Base-by-base conservation (phyloP, 345 rosid genomes). In the Salix koriyanagi region DNA sequence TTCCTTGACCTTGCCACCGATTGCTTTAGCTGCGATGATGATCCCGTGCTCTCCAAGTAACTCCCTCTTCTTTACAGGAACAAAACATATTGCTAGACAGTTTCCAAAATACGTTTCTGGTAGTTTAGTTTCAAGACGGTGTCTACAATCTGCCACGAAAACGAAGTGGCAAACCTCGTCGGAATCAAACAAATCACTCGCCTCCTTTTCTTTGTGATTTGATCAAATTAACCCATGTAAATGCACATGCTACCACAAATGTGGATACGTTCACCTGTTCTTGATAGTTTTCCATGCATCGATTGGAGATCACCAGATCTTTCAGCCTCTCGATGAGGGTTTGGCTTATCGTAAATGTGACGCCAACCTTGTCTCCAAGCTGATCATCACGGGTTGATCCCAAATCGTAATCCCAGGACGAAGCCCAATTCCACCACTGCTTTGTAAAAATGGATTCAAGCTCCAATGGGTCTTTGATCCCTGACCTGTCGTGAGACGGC, bases 41-140 rank as follows among this genome's bases (percentile, higher is more conserved):
- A 85, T 28, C n/a, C 90, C 90, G 32, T 79, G 25, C 67, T 78
- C 79, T 2, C 84, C 81, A 2, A 76, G 9, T 11, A 85, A 64
- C 6, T 73, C 84, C 2, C 61, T 73, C 58, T 39, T 79, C 67
- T 79, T 80, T 13, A 61, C 72, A 14, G 75, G 1, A 1, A 69
- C 64, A 6, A 69, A 58, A n/a, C 84, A 37, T 6, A 70, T 34
- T 26, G 62, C 74, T 5, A 87, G 19, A 23, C 86, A 84, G 39
- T 89, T 89, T 2, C 90, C 89, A 2, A 84, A 82, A 54, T 84
- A 87, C 1, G 73, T 74, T 23, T 19, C 52, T 1, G 85, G 83
- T 19, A 87, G 56, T 1, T 65, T 30, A 19, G 25, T 13, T 30
- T 75, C 72, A 6, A 70, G 73, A 4, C 88, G 77, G 23, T 77